A percentile compares a stretch with the other conserved stretches of the same genome.
Conservation (phyloP, 345 rosid species). For the Anastatica hierochuntica region DNA sequence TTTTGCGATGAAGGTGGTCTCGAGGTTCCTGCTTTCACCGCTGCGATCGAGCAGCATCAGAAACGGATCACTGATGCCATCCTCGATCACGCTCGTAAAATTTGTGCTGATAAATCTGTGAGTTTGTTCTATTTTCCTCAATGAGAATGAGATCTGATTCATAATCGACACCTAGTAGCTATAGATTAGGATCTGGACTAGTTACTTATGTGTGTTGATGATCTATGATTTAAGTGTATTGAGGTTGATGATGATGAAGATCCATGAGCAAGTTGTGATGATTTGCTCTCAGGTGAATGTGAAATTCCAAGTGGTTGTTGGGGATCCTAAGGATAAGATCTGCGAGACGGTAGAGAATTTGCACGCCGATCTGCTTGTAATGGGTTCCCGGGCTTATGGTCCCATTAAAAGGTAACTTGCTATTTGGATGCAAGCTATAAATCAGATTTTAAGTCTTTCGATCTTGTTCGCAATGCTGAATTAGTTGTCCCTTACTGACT, state of each 20-base stretch:
- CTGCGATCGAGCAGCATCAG: neutral
- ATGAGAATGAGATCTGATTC: too few species aligned
- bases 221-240: too few species aligned
- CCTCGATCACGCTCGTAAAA: neutral
- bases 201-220: neutral
- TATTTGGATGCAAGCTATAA: neutral
- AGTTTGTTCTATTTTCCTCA: neutral
- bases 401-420: conserved; percentile 61
- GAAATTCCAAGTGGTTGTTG: conserved; percentile 59
- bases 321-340: conserved; percentile 80
- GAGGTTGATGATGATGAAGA: neutral
- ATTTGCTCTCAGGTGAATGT: conserved; percentile 39
- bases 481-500: neutral
- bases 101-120: neutral
- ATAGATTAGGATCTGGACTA: neutral
- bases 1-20: neutral
- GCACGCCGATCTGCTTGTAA: conserved; percentile 65
- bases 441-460: neutral
- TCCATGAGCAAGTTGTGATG: neutral
- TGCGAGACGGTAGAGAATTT: conserved; percentile 58
- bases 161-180: too few species aligned
- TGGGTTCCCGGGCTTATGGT: conserved; percentile 72
- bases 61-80: neutral
- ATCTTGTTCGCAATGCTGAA: neutral
- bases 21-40: neutral